A percentile compares a stretch with the other conserved stretches of the same genome.
Evolutionary conservation across 176 grass and related monocot genomes (phyloP).

Genomic region (Canna indica): DNA sequence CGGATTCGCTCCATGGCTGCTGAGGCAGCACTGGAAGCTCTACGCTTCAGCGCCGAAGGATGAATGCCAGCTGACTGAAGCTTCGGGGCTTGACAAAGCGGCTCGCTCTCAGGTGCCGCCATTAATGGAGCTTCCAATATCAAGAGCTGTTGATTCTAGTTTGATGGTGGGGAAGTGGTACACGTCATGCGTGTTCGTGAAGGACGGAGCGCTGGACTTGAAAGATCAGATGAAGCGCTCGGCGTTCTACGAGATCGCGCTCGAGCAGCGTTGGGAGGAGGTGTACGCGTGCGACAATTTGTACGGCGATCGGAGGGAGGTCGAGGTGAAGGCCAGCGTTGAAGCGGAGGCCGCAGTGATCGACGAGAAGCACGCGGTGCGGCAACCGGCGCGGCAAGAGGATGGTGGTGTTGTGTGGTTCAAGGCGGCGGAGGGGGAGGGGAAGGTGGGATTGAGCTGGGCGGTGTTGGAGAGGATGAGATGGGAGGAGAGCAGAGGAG

Average conservation of each 20-base stretch:
- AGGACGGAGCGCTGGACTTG: constrained; percentile 10
- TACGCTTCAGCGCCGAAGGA: constrained; percentile 25
- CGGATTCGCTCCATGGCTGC: constrained; percentile 29
- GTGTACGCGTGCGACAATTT: neutral
- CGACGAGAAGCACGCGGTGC: no score
- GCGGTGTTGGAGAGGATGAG: constrained; percentile 51
- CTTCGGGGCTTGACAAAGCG: constrained; percentile 19
- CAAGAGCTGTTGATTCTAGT: no score
- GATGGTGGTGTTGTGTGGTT: constrained; percentile 48
- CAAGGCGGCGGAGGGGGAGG: constrained; percentile 16
- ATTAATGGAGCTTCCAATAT: neutral
- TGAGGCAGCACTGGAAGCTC: constrained; percentile 38
- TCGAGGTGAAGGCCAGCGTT: neutral
- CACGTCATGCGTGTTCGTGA: constrained; percentile 36
- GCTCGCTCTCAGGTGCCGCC: constrained; percentile 2
- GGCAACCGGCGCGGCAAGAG: constrained; percentile 7
- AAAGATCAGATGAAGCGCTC: constrained; percentile 28
- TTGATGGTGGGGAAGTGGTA: constrained; percentile 41
- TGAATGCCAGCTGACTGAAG: constrained; percentile 31
- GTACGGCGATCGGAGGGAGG: neutral
- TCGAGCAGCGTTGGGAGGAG: constrained; percentile 46
- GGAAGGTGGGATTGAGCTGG: constrained; percentile 30
- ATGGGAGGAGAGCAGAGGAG: constrained; percentile 46
- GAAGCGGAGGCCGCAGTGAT: no score
- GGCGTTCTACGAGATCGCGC: constrained; percentile 38